Percentiles rank a stretch among this genome's conserved stretches.
These are phyloP conservation scores for Oligophagozyma castellii DNA, from an alignment of 1,139 yeast species.

Conservation along the genomic window DNA sequence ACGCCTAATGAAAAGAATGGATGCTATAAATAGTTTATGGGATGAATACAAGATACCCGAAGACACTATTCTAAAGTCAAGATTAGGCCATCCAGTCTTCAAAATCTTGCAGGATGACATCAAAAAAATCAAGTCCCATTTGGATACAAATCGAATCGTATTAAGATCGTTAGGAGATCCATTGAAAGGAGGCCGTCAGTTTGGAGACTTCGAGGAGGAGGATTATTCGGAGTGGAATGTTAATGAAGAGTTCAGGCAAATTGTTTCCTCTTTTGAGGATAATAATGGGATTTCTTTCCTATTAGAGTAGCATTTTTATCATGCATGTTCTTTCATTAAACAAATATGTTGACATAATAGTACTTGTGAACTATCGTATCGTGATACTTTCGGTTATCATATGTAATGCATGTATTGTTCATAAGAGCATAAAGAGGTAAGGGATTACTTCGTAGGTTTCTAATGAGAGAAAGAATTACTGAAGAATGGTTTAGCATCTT, in stretches of 20 bases:
- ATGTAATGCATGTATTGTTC: background rate
- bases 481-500: slow-evolving; percentile 40
- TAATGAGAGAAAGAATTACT: background rate
- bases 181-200: slow-evolving; percentile 3
- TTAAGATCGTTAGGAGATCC: slow-evolving; percentile 9
- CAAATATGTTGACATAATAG: too few species aligned
- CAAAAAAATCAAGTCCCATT: slow-evolving; percentile 6
- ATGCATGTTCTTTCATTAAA: too few species aligned
- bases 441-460: slow-evolving; percentile 2
- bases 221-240: slow-evolving; percentile 6
- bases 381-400: background rate
- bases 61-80: slow-evolving; percentile 3
- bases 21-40: slow-evolving; percentile 13
- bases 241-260: slow-evolving; percentile 9
- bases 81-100: slow-evolving; percentile 17
- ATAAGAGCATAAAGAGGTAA: slow-evolving; percentile 3
- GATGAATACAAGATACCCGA: slow-evolving; percentile 13
- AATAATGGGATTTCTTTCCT: slow-evolving; percentile 3
- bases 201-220: slow-evolving; percentile 3
- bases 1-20: slow-evolving; percentile 16
- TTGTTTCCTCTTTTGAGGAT: slow-evolving; percentile 13
- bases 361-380: too few species aligned
- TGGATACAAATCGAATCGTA: slow-evolving; percentile 10
- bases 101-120: slow-evolving; percentile 20
- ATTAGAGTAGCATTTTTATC: background rate